These are phyloP conservation scores for Globisporangium heterothallicum DNA, from an alignment of 352 stramenopile species.

Conservation along the genomic window DNA sequence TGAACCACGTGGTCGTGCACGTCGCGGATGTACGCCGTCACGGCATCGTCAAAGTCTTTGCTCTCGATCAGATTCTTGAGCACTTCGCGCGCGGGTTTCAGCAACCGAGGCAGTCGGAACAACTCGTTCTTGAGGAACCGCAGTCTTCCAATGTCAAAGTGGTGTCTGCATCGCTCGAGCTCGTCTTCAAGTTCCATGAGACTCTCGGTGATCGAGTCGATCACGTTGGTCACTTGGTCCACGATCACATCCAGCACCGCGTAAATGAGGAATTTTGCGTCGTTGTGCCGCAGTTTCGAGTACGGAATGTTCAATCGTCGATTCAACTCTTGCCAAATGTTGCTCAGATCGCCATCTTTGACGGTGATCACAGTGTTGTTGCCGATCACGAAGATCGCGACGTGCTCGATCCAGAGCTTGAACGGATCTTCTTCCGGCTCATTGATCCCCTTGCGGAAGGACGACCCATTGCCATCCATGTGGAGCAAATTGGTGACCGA, in stretches of 20 bases:
- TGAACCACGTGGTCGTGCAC: conserved; percentile 80
- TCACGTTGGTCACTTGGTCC: conserved; percentile 72
- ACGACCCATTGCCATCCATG: conserved; percentile 22
- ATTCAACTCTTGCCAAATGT: conserved; percentile 74
- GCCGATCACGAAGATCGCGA: conserved; percentile 77
- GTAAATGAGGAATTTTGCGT: conserved; percentile 86
- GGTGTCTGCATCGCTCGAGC: conserved; percentile 53
- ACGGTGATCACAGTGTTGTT: conserved; percentile 85
- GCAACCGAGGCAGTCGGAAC: conserved; percentile 62
- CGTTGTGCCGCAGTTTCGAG: conserved; percentile 87
- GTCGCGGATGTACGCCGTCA: conserved; percentile 82
- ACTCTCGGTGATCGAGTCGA: conserved; percentile 72
- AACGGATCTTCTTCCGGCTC: conserved; percentile 58
- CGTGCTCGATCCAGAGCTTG: conserved; percentile 76
- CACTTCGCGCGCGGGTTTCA: conserved; percentile 80
- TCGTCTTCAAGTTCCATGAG: conserved; percentile 76
- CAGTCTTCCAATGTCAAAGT: conserved; percentile 66
- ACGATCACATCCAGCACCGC: conserved; percentile 84
- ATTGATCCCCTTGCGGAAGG: conserved; percentile 3
- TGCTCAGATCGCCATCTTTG: conserved; percentile 56
- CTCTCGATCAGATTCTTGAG: conserved; percentile 83
- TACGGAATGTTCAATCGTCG: conserved; percentile 71
- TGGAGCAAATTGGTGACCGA: conserved; percentile 39
- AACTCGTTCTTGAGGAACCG: conserved; percentile 78
- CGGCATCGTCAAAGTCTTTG: conserved; percentile 70